Conservation (phyloP, 2,329 filamentous ascomycete species). For the Anthostomella pinea region DNA sequence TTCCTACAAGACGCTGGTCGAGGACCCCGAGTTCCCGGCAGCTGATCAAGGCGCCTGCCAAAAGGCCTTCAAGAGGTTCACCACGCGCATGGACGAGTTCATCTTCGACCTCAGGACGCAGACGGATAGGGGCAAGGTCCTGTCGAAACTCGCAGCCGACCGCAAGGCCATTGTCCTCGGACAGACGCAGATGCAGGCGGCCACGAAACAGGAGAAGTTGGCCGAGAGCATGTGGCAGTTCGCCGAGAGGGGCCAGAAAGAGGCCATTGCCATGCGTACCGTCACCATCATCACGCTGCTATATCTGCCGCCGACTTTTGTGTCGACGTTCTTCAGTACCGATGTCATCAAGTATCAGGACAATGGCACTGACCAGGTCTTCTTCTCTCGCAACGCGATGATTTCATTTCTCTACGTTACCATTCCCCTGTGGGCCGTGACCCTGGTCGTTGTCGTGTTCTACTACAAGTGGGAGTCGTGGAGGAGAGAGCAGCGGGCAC, state of each 20-base stretch:
- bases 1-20: conserved; percentile 21
- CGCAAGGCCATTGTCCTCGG: conserved; percentile 29
- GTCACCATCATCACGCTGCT: conserved; percentile 33
- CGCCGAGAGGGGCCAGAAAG: conserved; percentile 21
- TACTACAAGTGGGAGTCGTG: conserved; percentile 12
- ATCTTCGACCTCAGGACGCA: conserved; percentile 34
- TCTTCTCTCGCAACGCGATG: conserved; percentile 8
- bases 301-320: conserved; percentile 36
- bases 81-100: conserved; percentile 28
- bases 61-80: conserved; percentile 22
- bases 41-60: conserved; percentile 7
- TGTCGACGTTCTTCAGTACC: conserved; percentile 37
- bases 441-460: conserved; percentile 3
- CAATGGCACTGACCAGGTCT: conserved; percentile 6
- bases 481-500: conserved; percentile 6
- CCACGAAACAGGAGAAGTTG: conserved; percentile 25
- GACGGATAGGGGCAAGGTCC: conserved; percentile 29
- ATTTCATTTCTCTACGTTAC: conserved; percentile 10
- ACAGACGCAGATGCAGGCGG: conserved; percentile 22
- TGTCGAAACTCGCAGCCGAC: conserved; percentile 31
- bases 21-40: conserved; percentile 19
- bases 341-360: conserved; percentile 17
- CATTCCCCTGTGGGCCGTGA: conserved; percentile 7
- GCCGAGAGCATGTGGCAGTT: conserved; percentile 20
- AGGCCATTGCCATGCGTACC: conserved; percentile 34